These are phyloP conservation scores for Cymodocea nodosa DNA, from an alignment of 116 monocot genomes.

Conservation along the genomic window DNA sequence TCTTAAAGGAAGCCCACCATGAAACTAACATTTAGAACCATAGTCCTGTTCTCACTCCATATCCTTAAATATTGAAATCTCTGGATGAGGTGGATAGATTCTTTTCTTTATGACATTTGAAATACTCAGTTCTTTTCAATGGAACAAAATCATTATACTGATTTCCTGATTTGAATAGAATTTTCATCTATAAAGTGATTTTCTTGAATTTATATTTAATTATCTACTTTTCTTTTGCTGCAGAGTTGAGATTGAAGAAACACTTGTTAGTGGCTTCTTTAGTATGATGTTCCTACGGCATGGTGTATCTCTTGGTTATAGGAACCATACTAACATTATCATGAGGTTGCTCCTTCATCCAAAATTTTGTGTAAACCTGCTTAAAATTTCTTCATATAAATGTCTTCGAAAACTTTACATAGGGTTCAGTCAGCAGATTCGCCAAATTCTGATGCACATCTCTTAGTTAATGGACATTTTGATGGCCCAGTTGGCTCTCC, in stretches of 20 bases:
- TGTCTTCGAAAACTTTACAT: too few relatives aligned
- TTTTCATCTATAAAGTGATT: background rate
- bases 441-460: slow-evolving; percentile 42
- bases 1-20: too few relatives aligned
- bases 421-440: slow-evolving; percentile 78
- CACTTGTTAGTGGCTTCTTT: slow-evolving; percentile 74
- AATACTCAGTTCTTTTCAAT: too few relatives aligned
- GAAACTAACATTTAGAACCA: too few relatives aligned
- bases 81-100: too few relatives aligned
- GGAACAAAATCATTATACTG: too few relatives aligned
- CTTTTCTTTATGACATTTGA: too few relatives aligned
- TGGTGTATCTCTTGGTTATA: slow-evolving; percentile 71
- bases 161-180: too few relatives aligned
- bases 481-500: slow-evolving; percentile 93
- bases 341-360: slow-evolving; percentile 43
- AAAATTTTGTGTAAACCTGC: too few relatives aligned
- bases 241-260: slow-evolving; percentile 84
- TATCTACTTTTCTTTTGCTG: slow-evolving; percentile 8
- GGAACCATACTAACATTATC: slow-evolving; percentile 79
- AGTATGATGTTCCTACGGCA: slow-evolving; percentile 84
- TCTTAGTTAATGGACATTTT: slow-evolving; percentile 93
- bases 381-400: too few relatives aligned
- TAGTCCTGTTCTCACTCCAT: too few relatives aligned
- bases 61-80: too few relatives aligned
- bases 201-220: background rate